Percentiles rank a stretch among this genome's conserved stretches.
phyloP scores from a whole-genome alignment of 1,139 yeast genomes.

The Pichia sp. region DNA sequence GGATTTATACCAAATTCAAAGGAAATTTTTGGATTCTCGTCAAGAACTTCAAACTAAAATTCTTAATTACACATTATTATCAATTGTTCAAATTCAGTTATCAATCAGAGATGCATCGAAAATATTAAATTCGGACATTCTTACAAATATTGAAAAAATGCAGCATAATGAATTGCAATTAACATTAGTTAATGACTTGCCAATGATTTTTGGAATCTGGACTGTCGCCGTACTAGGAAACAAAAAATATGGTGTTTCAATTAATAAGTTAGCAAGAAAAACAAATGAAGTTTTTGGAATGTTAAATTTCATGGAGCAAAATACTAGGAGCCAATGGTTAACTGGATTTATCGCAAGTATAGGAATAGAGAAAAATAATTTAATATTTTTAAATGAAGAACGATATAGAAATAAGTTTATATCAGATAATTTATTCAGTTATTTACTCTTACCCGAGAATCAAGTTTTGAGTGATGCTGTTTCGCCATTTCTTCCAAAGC shows the following conservation, averaged over 20 bases:
- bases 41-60: conserved; percentile 25
- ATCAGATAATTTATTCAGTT: conserved; percentile 16
- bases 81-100: conserved; percentile 27
- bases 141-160: conserved; percentile 37
- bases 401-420: conserved; percentile 17
- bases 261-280: conserved; percentile 44
- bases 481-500: not conserved
- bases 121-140: conserved; percentile 27
- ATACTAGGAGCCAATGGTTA: conserved; percentile 57
- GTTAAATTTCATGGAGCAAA: conserved; percentile 52
- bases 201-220: conserved; percentile 72
- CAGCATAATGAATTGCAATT: conserved; percentile 41
- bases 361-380: conserved; percentile 38
- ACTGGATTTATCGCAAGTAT: conserved; percentile 41
- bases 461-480: not conserved
- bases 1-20: conserved; percentile 29
- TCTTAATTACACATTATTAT: conserved; percentile 21
- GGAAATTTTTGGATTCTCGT: conserved; percentile 18
- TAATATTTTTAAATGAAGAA: conserved; percentile 31
- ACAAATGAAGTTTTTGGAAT: conserved; percentile 56
- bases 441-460: conserved; percentile 13
- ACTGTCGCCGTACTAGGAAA: conserved; percentile 67
- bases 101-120: conserved; percentile 23
- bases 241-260: conserved; percentile 55
- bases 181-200: conserved; percentile 63